Evolutionary conservation across 2,329 filamentous ascomycete species (phyloP), one percentile per base, ranked within the genome.

Genomic region (Zarea fungicola): DNA sequence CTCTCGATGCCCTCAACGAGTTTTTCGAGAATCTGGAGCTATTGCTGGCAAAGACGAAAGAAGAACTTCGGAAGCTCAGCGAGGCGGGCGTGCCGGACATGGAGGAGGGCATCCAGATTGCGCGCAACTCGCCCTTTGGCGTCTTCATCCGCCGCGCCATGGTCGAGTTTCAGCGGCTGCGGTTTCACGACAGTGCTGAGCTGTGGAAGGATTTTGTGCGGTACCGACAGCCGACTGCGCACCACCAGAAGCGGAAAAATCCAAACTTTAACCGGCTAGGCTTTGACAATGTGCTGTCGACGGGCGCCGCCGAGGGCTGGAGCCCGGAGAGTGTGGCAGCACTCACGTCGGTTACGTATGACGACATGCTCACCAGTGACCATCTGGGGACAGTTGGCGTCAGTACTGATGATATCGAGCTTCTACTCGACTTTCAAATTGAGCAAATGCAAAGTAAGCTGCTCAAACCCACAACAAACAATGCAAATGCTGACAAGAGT

Each of bases 361-460:
- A 75, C 5, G 74, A 75, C 48, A 74, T 78, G 68, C 65, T 77
- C 34, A 66, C 65, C n/a, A 68, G 70, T 6, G 68, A 72, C 39
- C 59, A 62, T 3, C 63, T 58, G 14, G 63, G 65, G 3, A 67
- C 68, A 2, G 54, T 76, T 14, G 66, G 75, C 2, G 75, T 88
- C 48, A 93, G 89, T 65, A 83, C 81, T 0, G 84, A 92, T 56
- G 89, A 95, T 60, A 74, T 93, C 7, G 88, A 95, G 62, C 80
- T 80, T 25, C 71, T 96, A 23, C 70, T 97, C 18, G 89, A 95
- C 56, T 95, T 93, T 57, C 91, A 96, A 61, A 84, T 97, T 31
- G 84, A 88, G 54, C 83, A 89, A 63, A 82, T 96, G 70, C 91
- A 96, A 63, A 87, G 86, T 85, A 68, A 60, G 72, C 66, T 19